Base-by-base conservation (phyloP, 1,284 basidiomycete species). In the Moniliella sp. region DNA sequence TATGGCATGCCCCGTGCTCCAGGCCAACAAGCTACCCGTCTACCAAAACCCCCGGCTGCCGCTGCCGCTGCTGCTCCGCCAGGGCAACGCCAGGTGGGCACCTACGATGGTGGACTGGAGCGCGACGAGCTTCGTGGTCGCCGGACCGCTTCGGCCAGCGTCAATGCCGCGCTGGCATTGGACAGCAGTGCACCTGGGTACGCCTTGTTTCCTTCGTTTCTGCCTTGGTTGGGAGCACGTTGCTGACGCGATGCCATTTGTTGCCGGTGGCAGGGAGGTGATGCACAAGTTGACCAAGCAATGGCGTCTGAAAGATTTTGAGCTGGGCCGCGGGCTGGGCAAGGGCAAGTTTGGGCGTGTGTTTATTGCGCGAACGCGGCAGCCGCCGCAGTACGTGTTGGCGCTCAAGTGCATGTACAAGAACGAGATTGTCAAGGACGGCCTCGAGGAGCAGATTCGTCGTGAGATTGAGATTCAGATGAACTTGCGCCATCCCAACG, bases 291-390 rank as follows among this genome's bases (percentile, higher is more conserved):
- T 55, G 1, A 57, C 50, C 4, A 44, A 48, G 1, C 45, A 78
- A 50, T 88, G 82, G 80, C 72, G 69, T 26, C 66, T 97, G 5
- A 70, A 72, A 40, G 70, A 76, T 94, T 99, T n/a, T 54, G 81
- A 93, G 45, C 88, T 97, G 46, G 91, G 91, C 9, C 72, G 83
- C 5, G 83, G 84, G 2, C 71, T 99, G 0, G 91, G 91, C 16
- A 94, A 97, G 61, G 91, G 91, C 39, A 94, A 94, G 65, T 99
- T 97, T 50, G 91, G 91, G 0, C 78, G 84, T 0, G 91, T 99
- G 15, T 97, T 97, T 68, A 84, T 97, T 74, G 84, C 91, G 25
- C 75, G 88, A 31, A 97, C 91, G 3, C 84, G 83, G 56, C 34
- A 25, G 3, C 40, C 39, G 3, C 43, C 41, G 3, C 33, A 42